Evolutionary conservation across 352 stramenopile genomes (phyloP).

Genomic region (Plasmopara halstedii): DNA sequence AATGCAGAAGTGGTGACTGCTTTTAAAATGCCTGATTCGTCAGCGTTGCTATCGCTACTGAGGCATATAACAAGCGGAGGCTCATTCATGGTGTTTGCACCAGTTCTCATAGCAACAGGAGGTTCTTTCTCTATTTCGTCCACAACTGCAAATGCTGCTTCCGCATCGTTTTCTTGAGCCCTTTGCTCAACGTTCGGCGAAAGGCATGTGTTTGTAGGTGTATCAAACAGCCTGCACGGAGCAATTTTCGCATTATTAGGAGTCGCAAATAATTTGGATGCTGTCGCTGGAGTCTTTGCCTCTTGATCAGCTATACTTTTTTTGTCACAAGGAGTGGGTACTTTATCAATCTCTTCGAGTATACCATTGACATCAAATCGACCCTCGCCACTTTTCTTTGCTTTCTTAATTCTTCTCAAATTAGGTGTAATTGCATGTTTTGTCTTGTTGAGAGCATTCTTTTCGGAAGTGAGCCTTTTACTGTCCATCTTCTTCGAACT

Average conservation of each 20-base stretch:
- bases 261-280: slow-evolving; percentile 6
- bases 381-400: slow-evolving; percentile 14
- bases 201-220: slow-evolving; percentile 28
- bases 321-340: slow-evolving; percentile 33
- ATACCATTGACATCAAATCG: slow-evolving; percentile 53
- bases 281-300: slow-evolving; percentile 3
- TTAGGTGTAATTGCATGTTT: slow-evolving; percentile 18
- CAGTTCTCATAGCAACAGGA: slow-evolving; percentile 1
- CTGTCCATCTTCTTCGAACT: slow-evolving; percentile 22
- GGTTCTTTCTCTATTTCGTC: slow-evolving; percentile 20
- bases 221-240: slow-evolving; percentile 49
- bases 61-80: slow-evolving; percentile 12
- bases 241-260: slow-evolving; percentile 24
- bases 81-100: slow-evolving; percentile 15
- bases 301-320: slow-evolving; percentile 9
- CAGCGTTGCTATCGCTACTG: slow-evolving; percentile 18
- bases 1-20: neutral
- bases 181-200: slow-evolving; percentile 14
- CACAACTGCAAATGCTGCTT: slow-evolving; percentile 8
- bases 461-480: slow-evolving; percentile 7
- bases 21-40: slow-evolving; percentile 8
- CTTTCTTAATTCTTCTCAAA: slow-evolving; percentile 22
- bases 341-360: slow-evolving; percentile 48
- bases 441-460: slow-evolving; percentile 17
- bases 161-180: slow-evolving; percentile 9